phyloP scores from a whole-genome alignment of 805 yeast species.

The Nakazawaea siamensis region DNA sequence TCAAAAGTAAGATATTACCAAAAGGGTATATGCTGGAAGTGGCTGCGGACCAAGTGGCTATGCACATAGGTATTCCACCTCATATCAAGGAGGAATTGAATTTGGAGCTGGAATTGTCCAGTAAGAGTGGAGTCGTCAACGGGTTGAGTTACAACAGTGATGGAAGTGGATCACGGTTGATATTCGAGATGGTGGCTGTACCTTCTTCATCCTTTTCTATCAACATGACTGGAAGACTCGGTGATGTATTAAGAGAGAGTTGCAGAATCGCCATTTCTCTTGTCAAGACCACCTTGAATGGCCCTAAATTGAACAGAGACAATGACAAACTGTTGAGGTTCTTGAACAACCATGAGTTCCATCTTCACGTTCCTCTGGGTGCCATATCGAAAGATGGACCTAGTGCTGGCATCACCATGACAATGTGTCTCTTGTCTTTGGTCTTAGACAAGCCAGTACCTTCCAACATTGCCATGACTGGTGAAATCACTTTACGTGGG shows the following conservation, averaged over 20 bases:
- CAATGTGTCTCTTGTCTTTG: constrained; percentile 36
- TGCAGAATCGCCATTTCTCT: constrained; percentile 72
- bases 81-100: constrained; percentile 32
- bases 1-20: constrained; percentile 16
- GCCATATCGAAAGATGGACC: constrained; percentile 38
- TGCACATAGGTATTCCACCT: constrained; percentile 55
- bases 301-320: constrained; percentile 17
- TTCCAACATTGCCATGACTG: constrained; percentile 68
- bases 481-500: constrained; percentile 76
- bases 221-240: constrained; percentile 73
- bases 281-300: constrained; percentile 46
- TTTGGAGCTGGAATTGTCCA: constrained; percentile 38
- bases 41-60: constrained; percentile 47
- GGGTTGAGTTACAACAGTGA: constrained; percentile 84
- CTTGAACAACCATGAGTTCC: constrained; percentile 49
- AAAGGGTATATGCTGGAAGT: constrained; percentile 31
- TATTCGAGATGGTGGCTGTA: constrained; percentile 70
- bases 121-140: constrained; percentile 66
- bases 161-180: constrained; percentile 76
- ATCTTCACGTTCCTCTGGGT: constrained; percentile 42
- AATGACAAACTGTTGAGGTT: constrained; percentile 27
- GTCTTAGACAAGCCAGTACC: constrained; percentile 35
- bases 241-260: constrained; percentile 73
- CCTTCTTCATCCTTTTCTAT: constrained; percentile 38
- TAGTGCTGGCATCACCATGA: constrained; percentile 44